Evolutionary conservation across 371 early-diverging fungal species (phyloP).

Genomic region (Apophysomyces trapeziformis): DNA sequence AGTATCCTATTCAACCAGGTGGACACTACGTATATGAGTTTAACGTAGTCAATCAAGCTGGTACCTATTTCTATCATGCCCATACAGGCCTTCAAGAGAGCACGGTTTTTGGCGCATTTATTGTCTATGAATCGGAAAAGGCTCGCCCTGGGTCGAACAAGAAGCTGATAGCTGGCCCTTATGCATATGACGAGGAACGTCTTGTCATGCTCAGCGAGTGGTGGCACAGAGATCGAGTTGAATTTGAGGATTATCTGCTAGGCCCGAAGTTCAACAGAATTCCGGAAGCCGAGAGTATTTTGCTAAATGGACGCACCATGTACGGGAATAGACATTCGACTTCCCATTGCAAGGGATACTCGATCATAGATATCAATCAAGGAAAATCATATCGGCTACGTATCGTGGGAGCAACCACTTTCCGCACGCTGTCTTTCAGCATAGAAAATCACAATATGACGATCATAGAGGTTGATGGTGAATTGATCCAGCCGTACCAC

Average conservation of each 20-base stretch:
- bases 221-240: constrained; percentile 41
- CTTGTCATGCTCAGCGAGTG: constrained; percentile 51
- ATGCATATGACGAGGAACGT: constrained; percentile 48
- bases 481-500: constrained; percentile 34
- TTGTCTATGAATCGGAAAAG: constrained; percentile 41
- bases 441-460: constrained; percentile 42
- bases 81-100: constrained; percentile 51
- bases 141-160: constrained; percentile 19
- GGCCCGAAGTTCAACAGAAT: constrained; percentile 32
- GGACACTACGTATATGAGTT: constrained; percentile 57
- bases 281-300: constrained; percentile 37
- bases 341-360: constrained; percentile 31
- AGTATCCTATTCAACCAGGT: constrained; percentile 61
- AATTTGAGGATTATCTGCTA: constrained; percentile 15
- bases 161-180: constrained; percentile 15
- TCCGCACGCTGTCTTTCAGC: constrained; percentile 35
- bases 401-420: constrained; percentile 38
- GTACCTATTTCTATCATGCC: constrained; percentile 65
- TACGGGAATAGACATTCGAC: constrained; percentile 12
- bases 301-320: constrained; percentile 48
- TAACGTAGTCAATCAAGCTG: constrained; percentile 40
- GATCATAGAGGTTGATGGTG: constrained; percentile 50
- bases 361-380: constrained; percentile 27
- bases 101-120: constrained; percentile 53
- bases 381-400: constrained; percentile 44